Base-by-base conservation (phyloP, 345 rosid species). In the Viola odorata region DNA sequence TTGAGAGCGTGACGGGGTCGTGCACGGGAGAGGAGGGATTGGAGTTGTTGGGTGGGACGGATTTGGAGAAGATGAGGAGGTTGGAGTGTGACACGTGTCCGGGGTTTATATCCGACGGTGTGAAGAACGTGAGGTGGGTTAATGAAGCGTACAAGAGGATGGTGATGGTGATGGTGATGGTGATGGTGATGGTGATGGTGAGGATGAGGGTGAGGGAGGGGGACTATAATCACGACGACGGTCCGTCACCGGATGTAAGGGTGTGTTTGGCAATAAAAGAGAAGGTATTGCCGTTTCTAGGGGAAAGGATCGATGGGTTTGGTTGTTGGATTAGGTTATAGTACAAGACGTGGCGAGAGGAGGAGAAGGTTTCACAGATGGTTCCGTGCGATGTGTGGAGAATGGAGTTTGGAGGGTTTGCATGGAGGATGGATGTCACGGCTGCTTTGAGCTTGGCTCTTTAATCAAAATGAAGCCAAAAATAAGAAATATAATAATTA, bases 381-480 rank as follows among this genome's bases (percentile, higher is more conserved):
- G 80, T 81, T 45, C 91, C 96, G 8, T 84, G 96, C 69, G 95
- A 85, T 50, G 87, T 80, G 45, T 80, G 89, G 91, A 75, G 74
- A 65, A 71, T 81, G 84, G 87, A 82, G 57, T 53, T 67, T 15
- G 95, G 91, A 48, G 87, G 88, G 41, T 78, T 80, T 73, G 95
- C 95, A 75, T 85, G 95, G 91, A 70, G 91, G 68, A 80, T 89
- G 8, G 96, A 89, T 76, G 75, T 83, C 23, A 69, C 82, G 41
- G 78, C 89, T 63, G 96, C 96, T 17, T 87, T 89, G 38, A 69
- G 87, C 50, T 81, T 89, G 70, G 84, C 83, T 64, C 84, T 41
- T 10, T 41, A 53, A 48, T 4, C 14, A 32, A 40, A 50, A 23
- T 32, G 40, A 4, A 45, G 10, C 7, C 5, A 23, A 10, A 0